Evolutionary conservation across 768 basidiomycete genomes (phyloP), one percentile per base, ranked within the genome.

Genomic region (Collybia sordida): DNA sequence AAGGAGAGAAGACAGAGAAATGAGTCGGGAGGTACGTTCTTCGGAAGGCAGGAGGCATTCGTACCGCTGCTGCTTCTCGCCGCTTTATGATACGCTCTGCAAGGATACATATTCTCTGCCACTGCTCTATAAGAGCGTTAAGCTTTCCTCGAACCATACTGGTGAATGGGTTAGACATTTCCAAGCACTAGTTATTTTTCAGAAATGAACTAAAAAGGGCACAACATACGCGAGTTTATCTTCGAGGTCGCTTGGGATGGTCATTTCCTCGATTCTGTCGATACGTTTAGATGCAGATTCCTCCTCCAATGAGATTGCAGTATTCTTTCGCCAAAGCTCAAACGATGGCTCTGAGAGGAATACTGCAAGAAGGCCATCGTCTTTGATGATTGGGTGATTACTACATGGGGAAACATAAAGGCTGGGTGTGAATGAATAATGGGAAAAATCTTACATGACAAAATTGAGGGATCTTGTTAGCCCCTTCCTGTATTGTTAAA

Each of bases 31-130:
- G 71, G 72, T 78, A 81, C 67, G 75, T 67, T 68, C 78, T 80
- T 74, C 75, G 77, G 69, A 80, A 75, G 73, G 78, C 77, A 73
- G 82, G 74, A 73, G 74, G 73, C 68, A 66, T 70, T 75, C 90
- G 82, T 88, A 90, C 91, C 78, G 90, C 87, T 74, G 90, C 88
- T 71, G 92, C 88, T 78, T 95, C 90, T 62, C 91, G 83, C 70
- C 95, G 83, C 68, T 87, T 92, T 47, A 96, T 81, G 55, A 92
- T 81, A 53, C 93, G 87, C 70, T 98, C 96, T 17, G 86, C 80
- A 47, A 93, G 78, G 49, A 90, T 71, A 64, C 90, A 91, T 62
- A 98, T 85, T 60, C 88, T 86, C 59, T 94, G 90, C 91, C 94
- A 97, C 53, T 90, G 86, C 51, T 93, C 93, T 51, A 98, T 88